phyloP scores from a whole-genome alignment of 177 flowering plant genomes.

The Vitis hybrid region DNA sequence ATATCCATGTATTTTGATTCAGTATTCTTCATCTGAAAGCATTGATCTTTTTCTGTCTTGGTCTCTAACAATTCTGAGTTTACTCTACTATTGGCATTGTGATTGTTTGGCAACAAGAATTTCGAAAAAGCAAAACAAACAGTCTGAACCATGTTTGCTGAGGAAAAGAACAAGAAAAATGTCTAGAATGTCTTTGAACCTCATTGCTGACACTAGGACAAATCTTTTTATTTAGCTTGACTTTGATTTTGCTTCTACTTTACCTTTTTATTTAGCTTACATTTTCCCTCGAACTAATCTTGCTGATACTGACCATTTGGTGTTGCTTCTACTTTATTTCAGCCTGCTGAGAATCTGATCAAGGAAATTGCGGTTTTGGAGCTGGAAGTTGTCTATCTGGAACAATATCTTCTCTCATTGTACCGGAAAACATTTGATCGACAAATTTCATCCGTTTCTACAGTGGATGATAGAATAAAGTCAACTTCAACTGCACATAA shows the following conservation, averaged over 20 bases:
- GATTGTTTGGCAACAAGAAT: no score
- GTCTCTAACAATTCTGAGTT: no score
- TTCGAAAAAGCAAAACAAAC: no score
- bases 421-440: slow-evolving; percentile 40
- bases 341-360: slow-evolving; percentile 75
- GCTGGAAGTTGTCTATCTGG: slow-evolving; percentile 64
- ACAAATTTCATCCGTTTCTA: slow-evolving; percentile 12
- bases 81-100: no score
- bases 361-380: slow-evolving; percentile 75
- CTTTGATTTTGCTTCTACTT: neutral
- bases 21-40: no score
- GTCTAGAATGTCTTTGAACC: no score
- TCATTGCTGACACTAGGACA: no score
- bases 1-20: no score
- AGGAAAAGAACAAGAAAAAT: no score
- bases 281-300: neutral
- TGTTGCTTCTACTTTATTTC: slow-evolving; percentile 14
- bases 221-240: neutral
- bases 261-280: neutral
- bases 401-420: slow-evolving; percentile 73
- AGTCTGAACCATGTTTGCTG: no score
- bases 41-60: no score
- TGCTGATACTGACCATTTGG: neutral
- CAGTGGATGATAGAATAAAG: slow-evolving; percentile 17
- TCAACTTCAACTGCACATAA: slow-evolving; percentile 5